Percentiles rank a stretch among this genome's conserved stretches.
Conservation (phyloP, 1,284 basidiomycete species). For the Austropuccinia psidii region DNA sequence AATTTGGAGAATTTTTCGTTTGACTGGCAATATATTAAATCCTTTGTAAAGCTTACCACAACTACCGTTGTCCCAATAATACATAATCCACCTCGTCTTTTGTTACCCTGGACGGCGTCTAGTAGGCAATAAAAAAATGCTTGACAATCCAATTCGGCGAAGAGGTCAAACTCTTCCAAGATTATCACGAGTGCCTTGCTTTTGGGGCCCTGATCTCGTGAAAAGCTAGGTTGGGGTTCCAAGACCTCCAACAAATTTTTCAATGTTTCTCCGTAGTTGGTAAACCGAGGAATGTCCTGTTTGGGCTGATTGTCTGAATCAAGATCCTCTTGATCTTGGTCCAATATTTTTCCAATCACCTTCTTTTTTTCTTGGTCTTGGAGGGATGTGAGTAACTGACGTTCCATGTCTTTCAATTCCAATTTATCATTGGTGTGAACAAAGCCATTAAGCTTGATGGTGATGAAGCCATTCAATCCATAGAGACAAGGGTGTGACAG, state of each 20-base stretch:
- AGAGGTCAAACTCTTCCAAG: slow-evolving; percentile 83
- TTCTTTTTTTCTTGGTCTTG: no score
- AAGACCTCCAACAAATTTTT: slow-evolving; percentile 16
- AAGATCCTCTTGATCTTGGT: not conserved
- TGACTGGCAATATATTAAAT: no score
- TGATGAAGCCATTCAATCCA: slow-evolving; percentile 55
- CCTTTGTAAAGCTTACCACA: slow-evolving; percentile 55
- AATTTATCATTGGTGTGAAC: slow-evolving; percentile 73
- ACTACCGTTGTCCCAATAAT: slow-evolving; percentile 74
- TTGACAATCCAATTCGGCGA: slow-evolving; percentile 57
- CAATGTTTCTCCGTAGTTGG: slow-evolving; percentile 13
- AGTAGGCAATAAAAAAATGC: slow-evolving; percentile 50
- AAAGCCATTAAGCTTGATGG: slow-evolving; percentile 75
- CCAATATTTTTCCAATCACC: slow-evolving; percentile 1
- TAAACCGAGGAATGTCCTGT: not conserved
- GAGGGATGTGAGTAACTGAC: slow-evolving; percentile 57
- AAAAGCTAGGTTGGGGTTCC: not conserved
- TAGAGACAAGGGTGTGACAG: not conserved
- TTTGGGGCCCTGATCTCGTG: not conserved
- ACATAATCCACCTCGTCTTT: slow-evolving; percentile 57
- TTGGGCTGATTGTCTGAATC: no score
- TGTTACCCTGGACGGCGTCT: slow-evolving; percentile 59
- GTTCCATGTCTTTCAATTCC: slow-evolving; percentile 84
- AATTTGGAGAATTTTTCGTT: not conserved
- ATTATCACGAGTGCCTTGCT: slow-evolving; percentile 65